Conservation (phyloP, 768 basidiomycete genomes). For the Leucocoprinus birnbaumii region DNA sequence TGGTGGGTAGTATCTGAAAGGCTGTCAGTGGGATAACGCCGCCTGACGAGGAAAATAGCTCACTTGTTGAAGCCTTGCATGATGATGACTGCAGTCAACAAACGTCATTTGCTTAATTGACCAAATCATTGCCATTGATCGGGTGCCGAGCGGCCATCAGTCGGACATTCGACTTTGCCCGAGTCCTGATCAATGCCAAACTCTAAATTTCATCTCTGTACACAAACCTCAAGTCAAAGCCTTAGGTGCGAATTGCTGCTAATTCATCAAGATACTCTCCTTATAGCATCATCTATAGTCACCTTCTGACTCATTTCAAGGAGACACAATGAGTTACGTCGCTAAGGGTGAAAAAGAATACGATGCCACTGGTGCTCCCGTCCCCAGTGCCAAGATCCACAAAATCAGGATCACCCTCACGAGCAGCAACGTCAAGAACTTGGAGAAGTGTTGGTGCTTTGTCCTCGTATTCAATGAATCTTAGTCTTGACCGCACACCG, state of each 20-base stretch:
- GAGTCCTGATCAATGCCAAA: conserved; percentile 18
- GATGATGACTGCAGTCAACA: conserved; percentile 1
- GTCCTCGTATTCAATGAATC: background rate
- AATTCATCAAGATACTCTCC: conserved; percentile 4
- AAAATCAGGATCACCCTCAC: conserved; percentile 99
- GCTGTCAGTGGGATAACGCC: conserved; percentile 2
- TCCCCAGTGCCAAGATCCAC: conserved; percentile 91
- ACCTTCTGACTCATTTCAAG: conserved; percentile 73
- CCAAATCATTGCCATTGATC: background rate
- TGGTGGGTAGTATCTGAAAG: conserved; percentile 45
- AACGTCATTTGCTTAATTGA: background rate
- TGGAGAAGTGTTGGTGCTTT: conserved; percentile 83
- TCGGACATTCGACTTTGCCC: background rate
- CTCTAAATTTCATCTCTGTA: conserved; percentile 36
- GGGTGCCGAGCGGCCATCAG: conserved; percentile 1
- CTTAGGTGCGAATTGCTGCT: conserved; percentile 37
- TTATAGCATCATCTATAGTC: conserved; percentile 38
- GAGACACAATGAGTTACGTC: conserved; percentile 90
- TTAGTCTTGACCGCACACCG: background rate
- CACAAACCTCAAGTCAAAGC: conserved; percentile 32
- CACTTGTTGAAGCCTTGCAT: conserved; percentile 53
- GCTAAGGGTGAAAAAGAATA: conserved; percentile 98
- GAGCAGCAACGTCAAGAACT: conserved; percentile 94
- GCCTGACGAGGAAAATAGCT: background rate
- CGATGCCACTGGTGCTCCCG: conserved; percentile 86